Percentiles rank a stretch among this genome's conserved stretches.
These are phyloP conservation scores for Globisporangium acanthophoron DNA, from an alignment of 352 stramenopile genomes.

Conservation along the genomic window DNA sequence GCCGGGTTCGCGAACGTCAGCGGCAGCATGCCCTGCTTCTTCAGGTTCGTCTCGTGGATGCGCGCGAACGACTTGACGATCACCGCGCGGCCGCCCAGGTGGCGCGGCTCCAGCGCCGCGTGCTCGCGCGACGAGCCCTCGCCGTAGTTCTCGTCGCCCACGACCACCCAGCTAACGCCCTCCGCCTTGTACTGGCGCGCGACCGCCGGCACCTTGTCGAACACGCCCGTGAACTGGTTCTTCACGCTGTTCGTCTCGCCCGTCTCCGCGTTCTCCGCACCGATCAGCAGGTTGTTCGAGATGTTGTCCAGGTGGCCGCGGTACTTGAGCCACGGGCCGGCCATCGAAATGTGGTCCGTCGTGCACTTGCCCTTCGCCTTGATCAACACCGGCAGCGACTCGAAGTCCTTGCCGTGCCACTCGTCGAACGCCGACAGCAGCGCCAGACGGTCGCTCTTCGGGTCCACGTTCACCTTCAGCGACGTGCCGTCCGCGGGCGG, in stretches of 20 bases:
- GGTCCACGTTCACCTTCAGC: constrained; percentile 78
- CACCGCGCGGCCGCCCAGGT: constrained; percentile 87
- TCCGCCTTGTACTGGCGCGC: constrained; percentile 90
- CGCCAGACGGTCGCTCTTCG: constrained; percentile 82
- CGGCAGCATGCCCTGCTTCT: constrained; percentile 94
- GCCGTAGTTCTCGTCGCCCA: constrained; percentile 94
- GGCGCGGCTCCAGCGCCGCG: constrained; percentile 87
- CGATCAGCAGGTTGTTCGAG: constrained; percentile 93
- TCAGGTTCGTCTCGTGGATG: constrained; percentile 95
- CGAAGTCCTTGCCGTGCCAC: constrained; percentile 88
- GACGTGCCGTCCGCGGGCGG: constrained; percentile 52
- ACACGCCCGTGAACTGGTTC: constrained; percentile 87
- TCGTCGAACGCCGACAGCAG: constrained; percentile 85
- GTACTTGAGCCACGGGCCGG: constrained; percentile 93
- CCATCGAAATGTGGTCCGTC: constrained; percentile 94
- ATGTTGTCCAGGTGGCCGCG: constrained; percentile 94
- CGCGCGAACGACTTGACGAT: constrained; percentile 93
- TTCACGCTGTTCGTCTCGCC: constrained; percentile 90
- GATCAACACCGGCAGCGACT: constrained; percentile 87
- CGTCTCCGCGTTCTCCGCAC: constrained; percentile 90
- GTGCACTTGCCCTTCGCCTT: constrained; percentile 96
- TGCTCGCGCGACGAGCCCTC: constrained; percentile 91
- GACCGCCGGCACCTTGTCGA: constrained; percentile 87
- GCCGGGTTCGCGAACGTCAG: constrained; percentile 89
- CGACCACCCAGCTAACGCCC: constrained; percentile 88